Evolutionary conservation across 2,329 filamentous ascomycete genomes (phyloP), one percentile per base, ranked within the genome.

Genomic region (Neoscytalidium dimidiatum): DNA sequence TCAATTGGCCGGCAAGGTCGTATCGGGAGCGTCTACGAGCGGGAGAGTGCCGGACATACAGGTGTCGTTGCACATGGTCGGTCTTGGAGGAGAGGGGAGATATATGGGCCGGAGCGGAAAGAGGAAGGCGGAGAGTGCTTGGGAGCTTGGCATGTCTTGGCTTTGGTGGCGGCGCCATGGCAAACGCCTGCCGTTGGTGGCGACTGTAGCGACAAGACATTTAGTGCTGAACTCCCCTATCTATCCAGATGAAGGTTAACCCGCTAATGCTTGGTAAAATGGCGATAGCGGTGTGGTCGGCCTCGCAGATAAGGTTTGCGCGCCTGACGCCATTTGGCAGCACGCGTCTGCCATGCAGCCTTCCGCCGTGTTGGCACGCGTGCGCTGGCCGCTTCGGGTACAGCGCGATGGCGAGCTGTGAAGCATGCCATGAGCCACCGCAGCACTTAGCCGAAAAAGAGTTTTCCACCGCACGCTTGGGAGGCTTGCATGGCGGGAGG

Each of bases 101-200:
- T 33, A 28, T 8, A 41, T 53, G 31, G 9, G 21, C 48, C 11
- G 33, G 41, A 26, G 60, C 60, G 51, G 61, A 53, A 64, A 64
- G 38, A 64, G 61, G 61, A 52, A 64, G 61, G 61, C 61, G 28
- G 49, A 56, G 28, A 53, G 48, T 19, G 35, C 29, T 28, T 44
- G 35, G 61, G 38, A 46, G 31, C 61, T 64, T 64, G 61, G 61
- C 61, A 26, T 28, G 19, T 29, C 61, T 64, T 64, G 61, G 61
- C 61, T 64, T 28, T 17, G 26, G 51, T 56, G 49, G 61, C 49
- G 49, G 51, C 49, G 35, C 28, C 35, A 26, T 64, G 48, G 49
- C 48, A 29, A 46, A 46, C 7, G 38, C 41, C 41, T 60, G 17
- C 56, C 56, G 56, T 60, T 60, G 56, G 56, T 56, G 61, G 26